A percentile compares a stretch with the other conserved stretches of the same genome.
Conservation (phyloP, 2,329 filamentous ascomycete species). For the Ceratocystis ficicola region DNA sequence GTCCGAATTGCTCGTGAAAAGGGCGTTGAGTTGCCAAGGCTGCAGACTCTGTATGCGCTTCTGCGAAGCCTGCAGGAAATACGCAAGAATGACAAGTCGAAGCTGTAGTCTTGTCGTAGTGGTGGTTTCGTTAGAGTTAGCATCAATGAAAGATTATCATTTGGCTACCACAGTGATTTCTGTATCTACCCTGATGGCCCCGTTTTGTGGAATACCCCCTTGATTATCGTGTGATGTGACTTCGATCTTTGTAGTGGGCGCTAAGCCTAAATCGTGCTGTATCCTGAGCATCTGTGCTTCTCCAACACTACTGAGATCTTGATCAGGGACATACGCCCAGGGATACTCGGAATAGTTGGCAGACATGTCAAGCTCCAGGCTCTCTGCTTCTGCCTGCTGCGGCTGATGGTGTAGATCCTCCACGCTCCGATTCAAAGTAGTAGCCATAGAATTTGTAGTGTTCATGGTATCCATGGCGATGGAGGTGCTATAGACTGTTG, state of each 20-base stretch:
- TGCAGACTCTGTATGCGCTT: slow-evolving; percentile 56
- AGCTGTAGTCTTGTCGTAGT: slow-evolving; percentile 7
- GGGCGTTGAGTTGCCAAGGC: slow-evolving; percentile 51
- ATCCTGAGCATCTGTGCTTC: slow-evolving; percentile 13
- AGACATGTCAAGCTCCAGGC: no score
- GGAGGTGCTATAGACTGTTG: not conserved
- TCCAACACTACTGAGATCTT: not conserved
- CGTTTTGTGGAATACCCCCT: slow-evolving; percentile 4
- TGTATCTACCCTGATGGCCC: slow-evolving; percentile 15
- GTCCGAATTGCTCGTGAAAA: slow-evolving; percentile 50
- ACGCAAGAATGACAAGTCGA: slow-evolving; percentile 30
- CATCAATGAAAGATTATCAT: not conserved
- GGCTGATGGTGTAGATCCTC: not conserved
- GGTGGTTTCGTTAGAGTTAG: not conserved
- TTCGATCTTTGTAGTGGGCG: slow-evolving; percentile 10
- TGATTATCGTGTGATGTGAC: not conserved
- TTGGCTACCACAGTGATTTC: slow-evolving; percentile 1
- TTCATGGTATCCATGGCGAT: not conserved
- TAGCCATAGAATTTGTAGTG: not conserved
- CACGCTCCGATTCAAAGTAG: not conserved
- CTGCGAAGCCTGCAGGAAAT: slow-evolving; percentile 49
- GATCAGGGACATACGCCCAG: slow-evolving; percentile 12
- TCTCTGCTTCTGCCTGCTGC: not conserved
- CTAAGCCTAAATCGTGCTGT: slow-evolving; percentile 16
- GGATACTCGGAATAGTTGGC: slow-evolving; percentile 6